These are phyloP conservation scores for Bipolaris gigantea DNA, from an alignment of 2,329 filamentous ascomycete genomes.

Conservation along the genomic window DNA sequence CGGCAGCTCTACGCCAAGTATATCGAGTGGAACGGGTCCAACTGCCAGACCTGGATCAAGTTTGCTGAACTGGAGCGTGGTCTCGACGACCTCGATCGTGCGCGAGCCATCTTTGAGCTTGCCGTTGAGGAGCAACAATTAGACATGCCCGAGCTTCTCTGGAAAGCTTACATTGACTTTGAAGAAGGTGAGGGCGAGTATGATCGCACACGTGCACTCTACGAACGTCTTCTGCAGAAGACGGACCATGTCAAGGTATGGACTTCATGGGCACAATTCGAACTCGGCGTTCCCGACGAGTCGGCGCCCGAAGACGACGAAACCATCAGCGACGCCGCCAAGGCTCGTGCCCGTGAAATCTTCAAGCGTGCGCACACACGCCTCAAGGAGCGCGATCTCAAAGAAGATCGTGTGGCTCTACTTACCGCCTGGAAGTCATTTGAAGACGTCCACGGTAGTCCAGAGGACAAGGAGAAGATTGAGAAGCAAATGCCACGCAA, in stretches of 20 bases:
- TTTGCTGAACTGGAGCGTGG: slow-evolving; percentile 93
- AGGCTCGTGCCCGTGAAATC: slow-evolving; percentile 75
- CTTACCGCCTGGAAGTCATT: slow-evolving; percentile 93
- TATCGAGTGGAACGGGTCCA: slow-evolving; percentile 86
- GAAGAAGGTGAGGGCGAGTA: slow-evolving; percentile 95
- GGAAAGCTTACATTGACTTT: slow-evolving; percentile 99
- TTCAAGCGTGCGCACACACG: slow-evolving; percentile 84
- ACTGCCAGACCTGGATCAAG: slow-evolving; percentile 93
- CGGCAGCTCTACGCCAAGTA: slow-evolving; percentile 92
- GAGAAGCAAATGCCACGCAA: slow-evolving; percentile 91
- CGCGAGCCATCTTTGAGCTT: slow-evolving; percentile 88
- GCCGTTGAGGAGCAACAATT: slow-evolving; percentile 79
- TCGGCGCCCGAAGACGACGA: slow-evolving; percentile 56
- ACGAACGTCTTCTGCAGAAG: slow-evolving; percentile 88
- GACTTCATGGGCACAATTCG: slow-evolving; percentile 98
- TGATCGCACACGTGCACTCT: slow-evolving; percentile 76
- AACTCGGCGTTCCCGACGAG: slow-evolving; percentile 87
- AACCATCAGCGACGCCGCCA: slow-evolving; percentile 78
- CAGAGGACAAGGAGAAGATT: slow-evolving; percentile 76
- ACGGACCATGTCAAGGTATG: slow-evolving; percentile 99
- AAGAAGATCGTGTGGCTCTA: slow-evolving; percentile 88
- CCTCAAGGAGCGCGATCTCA: slow-evolving; percentile 87
- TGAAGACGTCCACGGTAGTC: slow-evolving; percentile 79
- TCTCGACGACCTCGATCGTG: slow-evolving; percentile 84
- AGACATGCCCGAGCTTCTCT: slow-evolving; percentile 96